These are phyloP conservation scores for Penicillium cosmopolitanum DNA, from an alignment of 495 filamentous ascomycete species.

Conservation along the genomic window DNA sequence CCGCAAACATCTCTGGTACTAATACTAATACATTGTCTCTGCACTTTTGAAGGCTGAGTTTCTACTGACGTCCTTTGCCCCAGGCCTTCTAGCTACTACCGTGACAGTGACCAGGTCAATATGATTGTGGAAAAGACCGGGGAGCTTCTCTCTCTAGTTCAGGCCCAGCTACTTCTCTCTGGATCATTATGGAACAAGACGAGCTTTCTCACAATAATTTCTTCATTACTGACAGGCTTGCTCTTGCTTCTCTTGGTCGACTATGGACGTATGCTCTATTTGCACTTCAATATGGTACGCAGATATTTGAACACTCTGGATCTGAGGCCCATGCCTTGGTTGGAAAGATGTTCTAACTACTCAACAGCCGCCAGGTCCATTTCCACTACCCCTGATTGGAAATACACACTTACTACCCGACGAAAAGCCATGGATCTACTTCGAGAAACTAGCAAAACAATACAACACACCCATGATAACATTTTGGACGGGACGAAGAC, in stretches of 20 bases:
- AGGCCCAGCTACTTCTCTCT: background rate
- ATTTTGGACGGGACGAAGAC: slow-evolving; percentile 64
- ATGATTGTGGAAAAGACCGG: slow-evolving; percentile 18
- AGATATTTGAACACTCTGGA: background rate
- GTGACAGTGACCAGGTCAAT: background rate
- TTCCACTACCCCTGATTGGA: slow-evolving; percentile 42
- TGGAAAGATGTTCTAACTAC: background rate
- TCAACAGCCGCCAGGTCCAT: slow-evolving; percentile 58
- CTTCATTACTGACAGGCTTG: background rate
- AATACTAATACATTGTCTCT: too few relatives aligned
- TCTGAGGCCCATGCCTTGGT: background rate
- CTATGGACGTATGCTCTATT: slow-evolving; percentile 21
- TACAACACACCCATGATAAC: slow-evolving; percentile 49
- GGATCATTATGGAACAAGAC: background rate
- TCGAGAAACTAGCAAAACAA: slow-evolving; percentile 59
- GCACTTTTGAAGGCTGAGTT: too few relatives aligned
- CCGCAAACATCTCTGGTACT: too few relatives aligned
- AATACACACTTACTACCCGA: slow-evolving; percentile 62
- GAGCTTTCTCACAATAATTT: background rate
- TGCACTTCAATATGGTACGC: slow-evolving; percentile 22
- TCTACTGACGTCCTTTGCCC: too few relatives aligned
- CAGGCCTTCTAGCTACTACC: too few relatives aligned
- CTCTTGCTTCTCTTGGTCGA: slow-evolving; percentile 8
- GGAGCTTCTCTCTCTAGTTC: slow-evolving; percentile 15
- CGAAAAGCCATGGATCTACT: slow-evolving; percentile 68